Evolutionary conservation across 2,329 filamentous ascomycete species (phyloP).

Genomic region (Ceratocystis eucalypticola): DNA sequence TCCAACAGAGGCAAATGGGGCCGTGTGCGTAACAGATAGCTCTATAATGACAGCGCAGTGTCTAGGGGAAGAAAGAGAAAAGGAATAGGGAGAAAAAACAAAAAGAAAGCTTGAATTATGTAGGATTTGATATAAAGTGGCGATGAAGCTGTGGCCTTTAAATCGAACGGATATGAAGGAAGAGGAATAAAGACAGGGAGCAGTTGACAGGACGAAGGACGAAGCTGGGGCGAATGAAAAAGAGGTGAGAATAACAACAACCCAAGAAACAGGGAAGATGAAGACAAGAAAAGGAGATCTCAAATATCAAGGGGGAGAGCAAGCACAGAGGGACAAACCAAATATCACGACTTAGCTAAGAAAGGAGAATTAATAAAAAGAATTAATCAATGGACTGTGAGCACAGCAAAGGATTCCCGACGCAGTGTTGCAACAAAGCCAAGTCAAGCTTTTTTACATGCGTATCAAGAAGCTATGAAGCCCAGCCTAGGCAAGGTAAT

Average conservation of each 20-base stretch:
- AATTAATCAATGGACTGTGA: background rate
- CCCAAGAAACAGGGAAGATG: background rate
- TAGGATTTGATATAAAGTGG: background rate
- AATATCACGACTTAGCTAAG: background rate
- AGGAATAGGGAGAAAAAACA: background rate
- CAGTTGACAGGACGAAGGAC: background rate
- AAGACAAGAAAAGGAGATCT: background rate
- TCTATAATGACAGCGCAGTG: background rate
- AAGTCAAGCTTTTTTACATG: background rate
- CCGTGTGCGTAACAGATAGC: background rate
- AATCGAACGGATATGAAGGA: constrained; percentile 4
- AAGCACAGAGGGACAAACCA: background rate
- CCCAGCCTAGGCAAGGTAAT: background rate
- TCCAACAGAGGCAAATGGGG: background rate
- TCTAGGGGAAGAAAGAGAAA: background rate
- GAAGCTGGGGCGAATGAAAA: background rate
- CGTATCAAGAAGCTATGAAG: background rate
- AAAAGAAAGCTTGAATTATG: background rate
- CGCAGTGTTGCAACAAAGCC: too few species aligned
- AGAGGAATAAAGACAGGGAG: background rate
- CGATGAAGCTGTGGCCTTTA: constrained; percentile 6
- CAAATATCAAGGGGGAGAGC: background rate
- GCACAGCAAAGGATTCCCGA: background rate
- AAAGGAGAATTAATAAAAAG: background rate
- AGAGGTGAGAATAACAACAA: background rate